Evolutionary conservation across 495 filamentous ascomycete genomes (phyloP), one percentile per base, ranked within the genome.

Genomic region (Penicillium simplicissimum): DNA sequence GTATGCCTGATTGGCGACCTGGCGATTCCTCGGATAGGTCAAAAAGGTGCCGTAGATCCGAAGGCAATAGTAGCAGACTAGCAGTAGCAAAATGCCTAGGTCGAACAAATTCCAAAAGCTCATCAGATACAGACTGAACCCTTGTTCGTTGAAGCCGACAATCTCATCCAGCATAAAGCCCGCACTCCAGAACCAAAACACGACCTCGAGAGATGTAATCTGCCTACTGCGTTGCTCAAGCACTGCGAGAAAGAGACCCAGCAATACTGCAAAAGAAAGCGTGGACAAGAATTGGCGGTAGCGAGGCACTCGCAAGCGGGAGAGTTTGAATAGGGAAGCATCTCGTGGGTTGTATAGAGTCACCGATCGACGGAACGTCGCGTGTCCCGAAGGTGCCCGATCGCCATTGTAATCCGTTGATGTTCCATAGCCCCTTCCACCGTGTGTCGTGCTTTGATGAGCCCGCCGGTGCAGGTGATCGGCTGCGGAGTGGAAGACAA

Each of bases 21-120:
- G 79, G 38, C 89, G 79, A 56, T 80, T 83, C 21, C 81, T 74
- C 9, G 84, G 81, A 62, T 90, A 88, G 5, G 90, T 84, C 62
- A 95, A 79, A 48, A 95, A 83, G 45, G 96, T 85, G 14, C 93
- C 92, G 67, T 94, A 93, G 28, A 96, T 79, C 47, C 94, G 87
- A 78, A 98, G 85, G 63, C 87, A 88, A 70, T 96, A 96, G 72
- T 96, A 96, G 34, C 89, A 85, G 65, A 94, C 85, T 61, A 96
- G 85, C 37, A 97, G 81, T n/a, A 95, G 72, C 52, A 96, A 74
- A 57, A 96, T 96, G 6, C 91, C 92, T 42, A 96, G 76, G 67
- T 97, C 93, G 69, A 97, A 96, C 19, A 92, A 81, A 71, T 97
- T 97, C 93, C 93, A 97, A 71, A 96, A 91, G 71, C 91, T 96